Evolutionary conservation across 225 moss, liverwort and hornwort species (phyloP), one percentile per base, ranked within the genome.

Genomic region (Pseudisothecium myosuroides): DNA sequence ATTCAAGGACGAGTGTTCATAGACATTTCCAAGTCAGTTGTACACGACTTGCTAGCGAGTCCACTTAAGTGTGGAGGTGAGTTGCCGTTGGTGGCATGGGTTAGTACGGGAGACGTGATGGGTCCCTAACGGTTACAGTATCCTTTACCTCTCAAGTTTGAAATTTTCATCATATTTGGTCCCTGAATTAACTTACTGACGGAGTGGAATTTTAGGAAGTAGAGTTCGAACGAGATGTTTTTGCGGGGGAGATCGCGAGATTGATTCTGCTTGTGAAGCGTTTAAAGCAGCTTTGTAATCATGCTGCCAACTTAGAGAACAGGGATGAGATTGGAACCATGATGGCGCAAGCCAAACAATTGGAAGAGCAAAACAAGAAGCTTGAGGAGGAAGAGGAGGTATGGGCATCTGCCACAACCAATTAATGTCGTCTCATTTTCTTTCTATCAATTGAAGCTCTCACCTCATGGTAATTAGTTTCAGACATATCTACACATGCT

Each of bases 151-250:
- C 3, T 55, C 59, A 29, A 64, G 49, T 69, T 60, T 16, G 17
- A 50, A 71, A 23, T 14, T 83, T 69, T 69, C 13, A 18, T 31
- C 69, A n/a, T 13, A 39, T 16, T 83, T 77, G 36, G 34, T 86
- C 27, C 28, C 4, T 71, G 18, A 63, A 72, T n/a, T 14, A 74
- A 71, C n/a, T n/a, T n/a, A n/a, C 20, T 6, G 23, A 37, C 6
- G 14, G 14, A 55, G 71, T 66, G 65, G 59, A 43, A 50, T 32
- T 86, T 56, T 92, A 98, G 98, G 98, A 98, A 90, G 94, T 97
- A 39, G 98, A 98, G 72, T 97, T 98, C 71, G 98, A 98, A 89
- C 93, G 96, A 91, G 97, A 98, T 78, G 95, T 98, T 71, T 98
- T 98, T 52, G 88, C 95, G 18, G 95, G 95, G 64, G 98, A 98